A percentile compares a stretch with the other conserved stretches of the same genome.
Evolutionary conservation across 306 rosid genomes (phyloP).

Genomic region (Acacia crassicarpa): DNA sequence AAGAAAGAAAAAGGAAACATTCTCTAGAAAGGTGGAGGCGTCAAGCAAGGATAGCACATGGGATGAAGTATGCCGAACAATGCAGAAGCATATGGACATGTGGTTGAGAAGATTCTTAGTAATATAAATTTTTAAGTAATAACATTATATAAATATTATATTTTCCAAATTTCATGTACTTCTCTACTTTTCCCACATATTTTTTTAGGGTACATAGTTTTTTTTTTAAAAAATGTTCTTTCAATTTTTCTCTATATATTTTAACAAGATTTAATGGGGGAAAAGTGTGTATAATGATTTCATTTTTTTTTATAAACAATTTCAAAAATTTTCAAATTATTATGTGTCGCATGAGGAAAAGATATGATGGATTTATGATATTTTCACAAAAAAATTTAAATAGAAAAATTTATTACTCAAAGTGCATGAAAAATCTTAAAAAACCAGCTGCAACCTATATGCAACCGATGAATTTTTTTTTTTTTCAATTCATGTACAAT

Average conservation of each 20-base stretch:
- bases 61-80: conserved; percentile 45
- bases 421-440: no score
- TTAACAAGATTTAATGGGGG: background rate
- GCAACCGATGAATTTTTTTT: no score
- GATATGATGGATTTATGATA: background rate
- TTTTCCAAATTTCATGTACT: background rate
- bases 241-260: background rate
- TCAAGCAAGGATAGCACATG: conserved; percentile 60
- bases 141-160: background rate
- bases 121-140: background rate
- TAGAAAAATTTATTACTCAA: no score
- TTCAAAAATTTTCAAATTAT: no score
- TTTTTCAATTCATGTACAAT: no score
- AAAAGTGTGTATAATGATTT: background rate
- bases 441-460: no score
- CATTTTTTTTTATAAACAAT: no score
- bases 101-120: conserved; percentile 56
- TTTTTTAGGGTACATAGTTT: background rate
- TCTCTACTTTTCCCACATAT: background rate
- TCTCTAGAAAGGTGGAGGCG: conserved; percentile 31
- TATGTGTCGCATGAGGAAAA: no score
- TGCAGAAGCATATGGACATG: conserved; percentile 54
- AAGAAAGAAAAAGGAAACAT: background rate
- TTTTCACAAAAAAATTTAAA: conserved; percentile 3
- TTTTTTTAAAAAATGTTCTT: background rate